Conservation (phyloP, 2,329 filamentous ascomycete species). For the Cytospora schulzeri region DNA sequence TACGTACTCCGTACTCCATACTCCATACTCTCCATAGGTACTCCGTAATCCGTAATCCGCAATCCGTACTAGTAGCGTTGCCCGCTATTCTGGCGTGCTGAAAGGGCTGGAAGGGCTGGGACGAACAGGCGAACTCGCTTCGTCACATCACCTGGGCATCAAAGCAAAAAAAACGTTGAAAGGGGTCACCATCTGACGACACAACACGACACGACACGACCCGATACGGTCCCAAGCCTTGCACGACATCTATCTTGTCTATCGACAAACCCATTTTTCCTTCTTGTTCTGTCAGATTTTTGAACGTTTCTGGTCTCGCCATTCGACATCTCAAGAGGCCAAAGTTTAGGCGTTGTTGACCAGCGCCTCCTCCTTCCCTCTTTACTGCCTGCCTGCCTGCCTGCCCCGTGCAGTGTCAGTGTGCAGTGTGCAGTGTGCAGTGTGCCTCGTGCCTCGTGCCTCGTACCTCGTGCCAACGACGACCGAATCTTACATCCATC, state of each 20-base stretch:
- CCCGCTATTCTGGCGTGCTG: background rate
- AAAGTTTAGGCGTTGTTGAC: slow-evolving; percentile 19
- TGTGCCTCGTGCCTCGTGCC: too few species aligned
- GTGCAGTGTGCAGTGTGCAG: too few species aligned
- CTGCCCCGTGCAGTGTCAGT: too few species aligned
- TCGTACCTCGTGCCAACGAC: slow-evolving; percentile 18
- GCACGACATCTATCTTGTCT: background rate
- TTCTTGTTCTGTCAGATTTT: background rate
- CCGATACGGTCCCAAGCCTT: background rate
- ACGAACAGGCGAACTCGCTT: background rate
- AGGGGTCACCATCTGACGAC: background rate
- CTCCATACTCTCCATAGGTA: too few species aligned
- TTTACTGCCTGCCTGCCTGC: slow-evolving; percentile 10
- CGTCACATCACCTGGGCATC: slow-evolving; percentile 2
- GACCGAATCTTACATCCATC: slow-evolving; percentile 9
- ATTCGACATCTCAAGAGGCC: background rate
- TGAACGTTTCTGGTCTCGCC: background rate
- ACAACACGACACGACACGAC: background rate
- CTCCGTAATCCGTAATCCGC: background rate
- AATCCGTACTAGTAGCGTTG: background rate
- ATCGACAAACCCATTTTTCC: background rate
- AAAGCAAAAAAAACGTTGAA: slow-evolving; percentile 1
- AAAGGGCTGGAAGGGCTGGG: background rate
- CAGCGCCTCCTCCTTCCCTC: slow-evolving; percentile 16
- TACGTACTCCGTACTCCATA: background rate